Conservation (phyloP, 768 basidiomycete species). For the Rhodotorula kratochvilovae region DNA sequence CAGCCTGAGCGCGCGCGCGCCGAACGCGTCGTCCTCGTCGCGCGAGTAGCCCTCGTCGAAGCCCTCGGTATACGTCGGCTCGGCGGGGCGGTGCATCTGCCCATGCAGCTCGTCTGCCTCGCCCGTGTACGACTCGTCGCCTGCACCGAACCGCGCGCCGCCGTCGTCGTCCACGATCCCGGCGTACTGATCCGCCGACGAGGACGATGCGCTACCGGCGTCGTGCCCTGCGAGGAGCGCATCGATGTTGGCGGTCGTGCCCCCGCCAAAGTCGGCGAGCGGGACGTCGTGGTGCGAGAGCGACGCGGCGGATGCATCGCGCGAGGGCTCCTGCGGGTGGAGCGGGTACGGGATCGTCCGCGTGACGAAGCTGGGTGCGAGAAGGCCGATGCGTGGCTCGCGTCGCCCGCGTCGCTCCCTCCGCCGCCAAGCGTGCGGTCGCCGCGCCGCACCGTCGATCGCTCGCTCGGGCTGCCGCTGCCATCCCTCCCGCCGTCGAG, state of each 20-base stretch:
- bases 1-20: slow-evolving; percentile 17
- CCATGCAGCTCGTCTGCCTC: neutral
- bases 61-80: neutral
- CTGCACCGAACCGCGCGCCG: neutral
- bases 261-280: slow-evolving; percentile 30
- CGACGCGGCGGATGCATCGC: neutral
- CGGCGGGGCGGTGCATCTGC: neutral
- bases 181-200: slow-evolving; percentile 1
- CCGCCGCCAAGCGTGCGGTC: slow-evolving; percentile 13
- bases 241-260: slow-evolving; percentile 31
- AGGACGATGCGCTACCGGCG: too few relatives aligned
- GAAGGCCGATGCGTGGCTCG: slow-evolving; percentile 5
- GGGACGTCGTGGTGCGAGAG: neutral
- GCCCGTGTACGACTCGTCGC: slow-evolving; percentile 12
- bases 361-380: slow-evolving; percentile 14
- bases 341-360: neutral
- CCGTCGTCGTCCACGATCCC: slow-evolving; percentile 29
- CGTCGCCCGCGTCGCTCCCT: slow-evolving; percentile 35
- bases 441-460: neutral
- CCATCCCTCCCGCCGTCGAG: slow-evolving; percentile 43
- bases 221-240: slow-evolving; percentile 17
- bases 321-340: neutral
- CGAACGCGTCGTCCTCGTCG: slow-evolving; percentile 10
- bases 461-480: slow-evolving; percentile 2
- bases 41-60: slow-evolving; percentile 5